Evolutionary conservation across 2,329 filamentous ascomycete genomes (phyloP).

Genomic region (Nothophoma quercina): DNA sequence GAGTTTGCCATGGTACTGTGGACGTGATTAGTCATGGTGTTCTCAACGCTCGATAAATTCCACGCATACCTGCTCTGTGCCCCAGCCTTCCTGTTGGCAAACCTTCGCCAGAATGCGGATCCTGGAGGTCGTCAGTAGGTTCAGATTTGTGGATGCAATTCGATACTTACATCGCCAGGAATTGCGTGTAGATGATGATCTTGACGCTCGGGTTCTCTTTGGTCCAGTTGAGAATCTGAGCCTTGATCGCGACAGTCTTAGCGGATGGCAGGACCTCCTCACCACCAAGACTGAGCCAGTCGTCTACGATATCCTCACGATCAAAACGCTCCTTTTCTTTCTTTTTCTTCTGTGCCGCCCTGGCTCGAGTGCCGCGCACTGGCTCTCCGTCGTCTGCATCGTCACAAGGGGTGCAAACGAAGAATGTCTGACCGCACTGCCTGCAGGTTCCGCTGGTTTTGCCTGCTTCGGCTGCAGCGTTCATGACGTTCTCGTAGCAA

Average conservation of each 20-base stretch:
- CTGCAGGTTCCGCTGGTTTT: conserved; percentile 33
- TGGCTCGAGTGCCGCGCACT: conserved; percentile 24
- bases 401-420: conserved; percentile 28
- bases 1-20: conserved; percentile 60
- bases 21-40: conserved; percentile 11
- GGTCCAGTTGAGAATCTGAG: conserved; percentile 56
- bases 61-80: conserved; percentile 47
- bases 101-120: conserved; percentile 60
- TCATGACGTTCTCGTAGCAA: conserved; percentile 53
- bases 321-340: conserved; percentile 22
- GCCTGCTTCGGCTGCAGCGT: conserved; percentile 33
- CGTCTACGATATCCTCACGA: conserved; percentile 40
- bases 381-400: conserved; percentile 25
- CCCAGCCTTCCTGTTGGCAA: conserved; percentile 60
- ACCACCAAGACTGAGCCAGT: conserved; percentile 51
- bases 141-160: rapidly evolving
- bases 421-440: conserved; percentile 38
- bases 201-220: conserved; percentile 58
- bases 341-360: conserved; percentile 22
- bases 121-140: conserved; percentile 25
- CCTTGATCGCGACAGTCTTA: conserved; percentile 57
- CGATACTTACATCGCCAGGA: conserved; percentile 55
- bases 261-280: conserved; percentile 52
- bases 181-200: conserved; percentile 68
- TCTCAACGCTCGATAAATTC: not conserved